Evolutionary conservation across 768 basidiomycete genomes (phyloP), one percentile per base, ranked within the genome.

Genomic region (Pleurotus tuoliensis): DNA sequence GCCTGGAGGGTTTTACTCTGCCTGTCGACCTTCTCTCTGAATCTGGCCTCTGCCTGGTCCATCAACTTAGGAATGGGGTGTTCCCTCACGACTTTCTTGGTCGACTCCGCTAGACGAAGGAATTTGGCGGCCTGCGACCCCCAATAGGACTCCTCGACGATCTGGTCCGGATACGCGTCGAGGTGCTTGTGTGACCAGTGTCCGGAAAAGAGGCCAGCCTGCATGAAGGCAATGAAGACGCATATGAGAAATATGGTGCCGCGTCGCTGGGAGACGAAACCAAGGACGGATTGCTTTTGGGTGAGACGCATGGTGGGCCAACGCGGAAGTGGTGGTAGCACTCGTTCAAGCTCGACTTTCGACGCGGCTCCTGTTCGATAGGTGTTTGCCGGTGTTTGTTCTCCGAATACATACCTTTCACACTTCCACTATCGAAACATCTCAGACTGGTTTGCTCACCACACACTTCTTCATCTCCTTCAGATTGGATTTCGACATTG

Each of bases 61-160:
- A 98, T 90, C 61, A 98, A 82, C 38, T 73, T 76, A 0, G 92
- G 78, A 60, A 98, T 97, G 5, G 96, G 95, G 68, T 99, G 93
- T 20, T 70, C 68, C 12, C 47, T 54, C 37, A 61, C 34, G 15
- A 58, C 54, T 15, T 45, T 58, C 9, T 56, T 58, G 41, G 38
- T 50, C 57, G 57, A 5, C 45, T 45, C 25, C 6, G 48, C 22
- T 27, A 57, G 45, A 30, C 38, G 18, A 47, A 47, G 13, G 57
- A 67, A 55, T 16, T 64, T 44, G 13, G 60, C 55, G 13, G 41
- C 59, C 8, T 59, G 59, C 11, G 63, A 50, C 12, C 64, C 52
- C 18, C 67, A 47, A 59, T 65, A 68, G 41, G 55, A 59, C 41
- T 62, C 61, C 52, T 63, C 55, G 18, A 11, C 39, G 4, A 53